phyloP scores from a whole-genome alignment of 345 rosid genomes.

The Schrenkiella parvula region DNA sequence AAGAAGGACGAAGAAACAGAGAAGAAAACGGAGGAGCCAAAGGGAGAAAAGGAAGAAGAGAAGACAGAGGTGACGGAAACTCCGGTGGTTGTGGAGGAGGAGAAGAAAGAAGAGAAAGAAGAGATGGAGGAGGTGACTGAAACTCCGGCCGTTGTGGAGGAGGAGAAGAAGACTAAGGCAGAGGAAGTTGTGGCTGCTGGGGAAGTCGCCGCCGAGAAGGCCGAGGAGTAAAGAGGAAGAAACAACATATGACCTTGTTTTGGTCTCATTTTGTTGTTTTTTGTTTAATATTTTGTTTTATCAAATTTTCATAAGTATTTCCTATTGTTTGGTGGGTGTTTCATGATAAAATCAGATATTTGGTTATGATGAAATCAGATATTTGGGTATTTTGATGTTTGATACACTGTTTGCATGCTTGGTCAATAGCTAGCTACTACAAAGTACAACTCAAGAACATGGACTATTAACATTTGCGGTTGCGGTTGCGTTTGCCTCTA shows the following conservation, averaged over 20 bases:
- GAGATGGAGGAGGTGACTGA: constrained; percentile 3
- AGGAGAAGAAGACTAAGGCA: constrained; percentile 12
- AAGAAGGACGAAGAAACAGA: constrained; percentile 6
- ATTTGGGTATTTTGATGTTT: constrained; percentile 2
- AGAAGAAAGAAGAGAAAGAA: not conserved
- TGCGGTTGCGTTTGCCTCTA: no score
- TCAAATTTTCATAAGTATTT: not conserved
- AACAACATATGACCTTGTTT: not conserved
- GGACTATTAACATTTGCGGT: not conserved
- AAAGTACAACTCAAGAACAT: not conserved
- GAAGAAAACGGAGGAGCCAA: not conserved
- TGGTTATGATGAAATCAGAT: constrained; percentile 7
- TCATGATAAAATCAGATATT: not conserved
- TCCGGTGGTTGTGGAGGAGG: constrained; percentile 22
- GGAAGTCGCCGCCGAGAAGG: constrained; percentile 20
- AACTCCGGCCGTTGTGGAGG: constrained; percentile 11
- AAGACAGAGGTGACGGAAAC: constrained; percentile 15
- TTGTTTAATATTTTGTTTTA: not conserved
- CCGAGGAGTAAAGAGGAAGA: constrained; percentile 12
- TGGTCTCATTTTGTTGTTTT: constrained; percentile 7
- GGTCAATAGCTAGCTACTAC: not conserved
- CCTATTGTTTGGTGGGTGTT: constrained; percentile 1
- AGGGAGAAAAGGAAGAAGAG: constrained; percentile 4
- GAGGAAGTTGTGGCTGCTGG: constrained; percentile 9
- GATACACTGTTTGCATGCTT: not conserved